phyloP scores from a whole-genome alignment of 2,329 filamentous ascomycete species.

The Pochonia chlamydosporia region DNA sequence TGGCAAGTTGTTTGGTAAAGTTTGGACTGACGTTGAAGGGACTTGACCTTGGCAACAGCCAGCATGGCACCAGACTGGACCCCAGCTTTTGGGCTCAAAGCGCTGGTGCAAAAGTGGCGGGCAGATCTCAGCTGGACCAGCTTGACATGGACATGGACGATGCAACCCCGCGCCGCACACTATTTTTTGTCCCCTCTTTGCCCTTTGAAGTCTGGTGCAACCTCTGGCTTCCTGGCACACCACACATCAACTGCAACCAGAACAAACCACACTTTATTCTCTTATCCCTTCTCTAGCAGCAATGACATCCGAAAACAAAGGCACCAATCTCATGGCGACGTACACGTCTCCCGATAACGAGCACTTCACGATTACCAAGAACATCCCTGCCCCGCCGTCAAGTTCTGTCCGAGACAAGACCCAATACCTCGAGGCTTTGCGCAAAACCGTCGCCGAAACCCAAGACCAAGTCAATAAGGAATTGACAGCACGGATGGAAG shows the following conservation, averaged over 20 bases:
- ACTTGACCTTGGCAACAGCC: too few relatives aligned
- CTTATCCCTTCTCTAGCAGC: not conserved
- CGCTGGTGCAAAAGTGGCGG: too few relatives aligned
- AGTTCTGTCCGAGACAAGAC: conserved; percentile 44
- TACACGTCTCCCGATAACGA: conserved; percentile 49
- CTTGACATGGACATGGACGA: too few relatives aligned
- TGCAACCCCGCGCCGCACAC: too few relatives aligned
- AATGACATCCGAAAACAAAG: not conserved
- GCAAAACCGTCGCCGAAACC: conserved; percentile 48
- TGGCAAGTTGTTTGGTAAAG: too few relatives aligned
- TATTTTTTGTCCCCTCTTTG: too few relatives aligned
- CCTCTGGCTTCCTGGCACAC: not conserved
- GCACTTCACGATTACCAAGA: conserved; percentile 37
- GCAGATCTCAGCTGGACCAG: too few relatives aligned
- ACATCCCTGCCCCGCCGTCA: conserved; percentile 28
- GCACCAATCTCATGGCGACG: conserved; percentile 34
- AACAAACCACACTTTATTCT: not conserved
- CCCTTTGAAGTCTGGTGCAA: too few relatives aligned
- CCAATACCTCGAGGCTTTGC: conserved; percentile 54
- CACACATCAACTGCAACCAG: not conserved
- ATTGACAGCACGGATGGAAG: conserved; percentile 68
- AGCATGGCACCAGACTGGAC: too few relatives aligned
- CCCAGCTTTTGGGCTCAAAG: too few relatives aligned
- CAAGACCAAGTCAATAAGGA: conserved; percentile 65
- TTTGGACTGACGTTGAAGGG: too few relatives aligned